Base-by-base conservation (phyloP, 495 filamentous ascomycete genomes). In the Lepraria neglecta region DNA sequence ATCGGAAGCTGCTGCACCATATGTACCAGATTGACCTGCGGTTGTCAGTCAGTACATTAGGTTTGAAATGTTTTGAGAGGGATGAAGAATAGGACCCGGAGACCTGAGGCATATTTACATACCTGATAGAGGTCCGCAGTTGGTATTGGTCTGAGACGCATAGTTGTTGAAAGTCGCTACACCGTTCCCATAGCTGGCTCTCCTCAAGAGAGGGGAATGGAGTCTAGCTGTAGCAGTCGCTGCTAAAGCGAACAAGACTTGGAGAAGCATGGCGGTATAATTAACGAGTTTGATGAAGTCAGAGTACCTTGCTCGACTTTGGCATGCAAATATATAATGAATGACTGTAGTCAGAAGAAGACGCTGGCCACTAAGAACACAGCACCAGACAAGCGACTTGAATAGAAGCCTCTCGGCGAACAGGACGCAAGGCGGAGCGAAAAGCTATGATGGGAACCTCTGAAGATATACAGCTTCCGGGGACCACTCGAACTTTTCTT, bases 1-100 rank as follows among this genome's bases (percentile, higher is more conserved):
- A 43, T 67, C 65, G n/a, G 67, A 66, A 17, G 67, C 65, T 12
- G 67, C 67, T 56, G 67, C 67, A 31, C 60, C 62, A 21, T 64
- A 69, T n/a, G 62, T 61, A 42, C 65, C 65, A 12, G 55, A 15
- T 53, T 38, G 30, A 44, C 61, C 61, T 63, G 28, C 21, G 27
- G 2, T 6, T 21, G n/a, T 57, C 9, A 63, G 43, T 31, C 6
- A 35, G 21, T 44, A 11, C 12, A 24, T 28, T 42, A 30, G 48
- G 30, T 50, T 17, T 40, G 59, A 24, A 38, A 5, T 38, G 24
- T 38, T 38, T 38, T 6, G n/a, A 3, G 7, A 31, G 14, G 0
- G 6, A 38, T 58, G 5, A 27, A 19, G 17, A 56, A 15, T 3
- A 45, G n/a, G 31, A 31, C 11, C 12, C 24, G 15, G 31, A 60